These are phyloP conservation scores for Cairneyella variabilis DNA, from an alignment of 495 filamentous ascomycete species.

Conservation along the genomic window DNA sequence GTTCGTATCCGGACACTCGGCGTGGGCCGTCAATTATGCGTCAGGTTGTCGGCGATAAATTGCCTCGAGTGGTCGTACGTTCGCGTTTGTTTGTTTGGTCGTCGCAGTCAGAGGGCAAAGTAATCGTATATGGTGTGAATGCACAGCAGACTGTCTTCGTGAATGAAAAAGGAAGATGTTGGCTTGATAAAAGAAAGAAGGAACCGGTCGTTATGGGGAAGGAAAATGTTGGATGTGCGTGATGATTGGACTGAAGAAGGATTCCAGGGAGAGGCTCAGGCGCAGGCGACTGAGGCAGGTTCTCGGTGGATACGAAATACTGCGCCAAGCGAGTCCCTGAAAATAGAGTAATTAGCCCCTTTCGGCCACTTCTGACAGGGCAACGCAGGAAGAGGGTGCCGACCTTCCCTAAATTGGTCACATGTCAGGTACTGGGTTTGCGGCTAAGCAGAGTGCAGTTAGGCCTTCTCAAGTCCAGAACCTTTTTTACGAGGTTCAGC, in stretches of 20 bases:
- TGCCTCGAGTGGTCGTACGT: not conserved
- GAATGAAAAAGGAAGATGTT: too few relatives aligned
- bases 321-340: not conserved
- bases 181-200: too few relatives aligned
- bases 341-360: not conserved
- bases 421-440: not conserved
- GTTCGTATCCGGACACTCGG: conserved; percentile 7
- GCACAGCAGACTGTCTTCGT: not conserved
- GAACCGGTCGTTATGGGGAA: too few relatives aligned
- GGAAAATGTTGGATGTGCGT: not conserved
- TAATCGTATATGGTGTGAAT: not conserved
- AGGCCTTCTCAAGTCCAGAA: too few relatives aligned
- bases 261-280: not conserved
- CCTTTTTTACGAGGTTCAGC: too few relatives aligned
- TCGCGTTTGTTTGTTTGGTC: not conserved
- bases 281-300: not conserved
- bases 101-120: not conserved
- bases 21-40: not conserved
- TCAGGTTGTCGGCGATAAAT: not conserved
- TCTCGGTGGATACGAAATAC: not conserved
- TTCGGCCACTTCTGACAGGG: not conserved
- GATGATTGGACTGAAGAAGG: not conserved
- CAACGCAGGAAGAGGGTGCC: not conserved
- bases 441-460: not conserved
- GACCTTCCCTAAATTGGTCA: not conserved